A percentile compares a stretch with the other conserved stretches of the same genome.
Evolutionary conservation across 2,329 filamentous ascomycete species (phyloP).

Genomic region (Colletotrichum tabaci): DNA sequence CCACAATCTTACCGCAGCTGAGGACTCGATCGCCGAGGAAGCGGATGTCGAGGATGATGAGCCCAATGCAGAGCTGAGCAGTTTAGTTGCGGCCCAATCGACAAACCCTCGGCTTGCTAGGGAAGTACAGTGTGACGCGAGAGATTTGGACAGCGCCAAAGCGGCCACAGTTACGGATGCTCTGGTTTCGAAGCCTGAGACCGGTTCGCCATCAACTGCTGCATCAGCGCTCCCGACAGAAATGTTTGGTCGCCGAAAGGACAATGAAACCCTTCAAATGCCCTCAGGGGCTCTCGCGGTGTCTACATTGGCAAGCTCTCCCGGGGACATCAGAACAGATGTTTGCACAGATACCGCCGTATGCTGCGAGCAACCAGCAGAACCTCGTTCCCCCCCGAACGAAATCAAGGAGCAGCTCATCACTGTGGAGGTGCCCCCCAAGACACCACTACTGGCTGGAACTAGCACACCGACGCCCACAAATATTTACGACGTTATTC

Average conservation of each 20-base stretch:
- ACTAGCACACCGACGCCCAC: constrained; percentile 33
- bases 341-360: background rate
- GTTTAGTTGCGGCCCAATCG: background rate
- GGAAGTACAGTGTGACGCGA: background rate
- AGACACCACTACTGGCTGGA: constrained; percentile 8
- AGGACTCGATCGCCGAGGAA: constrained; percentile 5
- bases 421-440: constrained; percentile 16
- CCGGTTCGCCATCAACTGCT: background rate
- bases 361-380: background rate
- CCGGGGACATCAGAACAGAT: background rate
- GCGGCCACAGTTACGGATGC: background rate
- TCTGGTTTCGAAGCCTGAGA: background rate
- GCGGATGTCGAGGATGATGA: background rate
- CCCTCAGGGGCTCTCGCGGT: background rate
- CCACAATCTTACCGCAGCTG: background rate
- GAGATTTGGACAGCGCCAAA: background rate
- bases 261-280: background rate
- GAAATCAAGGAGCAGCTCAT: constrained; percentile 33
- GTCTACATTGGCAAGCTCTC: background rate
- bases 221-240: background rate
- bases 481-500: constrained; percentile 41
- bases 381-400: too few species aligned
- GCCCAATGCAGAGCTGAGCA: background rate
- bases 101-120: background rate
- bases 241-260: background rate